These are phyloP conservation scores for Rugosomyces carneus DNA, from an alignment of 1,284 basidiomycete genomes.

Conservation along the genomic window DNA sequence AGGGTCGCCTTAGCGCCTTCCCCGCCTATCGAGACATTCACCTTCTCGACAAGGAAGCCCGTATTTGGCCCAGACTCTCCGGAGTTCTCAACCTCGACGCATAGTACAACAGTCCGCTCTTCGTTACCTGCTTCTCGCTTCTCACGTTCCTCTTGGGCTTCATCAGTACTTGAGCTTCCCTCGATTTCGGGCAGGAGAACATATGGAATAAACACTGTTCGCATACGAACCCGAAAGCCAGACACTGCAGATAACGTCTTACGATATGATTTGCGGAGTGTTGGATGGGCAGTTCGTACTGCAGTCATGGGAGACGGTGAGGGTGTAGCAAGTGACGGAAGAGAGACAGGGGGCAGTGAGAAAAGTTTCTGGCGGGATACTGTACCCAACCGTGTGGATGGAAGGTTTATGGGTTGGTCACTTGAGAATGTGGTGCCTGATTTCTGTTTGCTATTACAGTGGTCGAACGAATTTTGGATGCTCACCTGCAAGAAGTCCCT, in stretches of 20 bases:
- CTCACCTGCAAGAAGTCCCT: conserved; percentile 49
- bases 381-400: conserved; percentile 61
- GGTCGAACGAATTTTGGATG: too few relatives aligned
- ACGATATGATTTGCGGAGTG: conserved; percentile 81
- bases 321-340: conserved; percentile 33
- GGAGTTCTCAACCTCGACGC: conserved; percentile 80
- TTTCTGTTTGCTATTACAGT: conserved; percentile 3
- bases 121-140: conserved; percentile 64
- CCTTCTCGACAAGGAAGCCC: conserved; percentile 67
- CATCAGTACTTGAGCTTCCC: conserved; percentile 31
- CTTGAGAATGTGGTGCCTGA: conserved; percentile 44
- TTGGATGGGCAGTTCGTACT: conserved; percentile 43
- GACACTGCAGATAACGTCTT: conserved; percentile 71
- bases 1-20: conserved; percentile 66
- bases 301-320: conserved; percentile 40
- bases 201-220: conserved; percentile 82
- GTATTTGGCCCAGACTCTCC: conserved; percentile 47
- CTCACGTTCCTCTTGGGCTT: conserved; percentile 46
- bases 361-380: conserved; percentile 58
- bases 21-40: conserved; percentile 70
- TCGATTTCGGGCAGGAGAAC: conserved; percentile 48
- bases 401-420: conserved; percentile 36
- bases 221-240: conserved; percentile 83
- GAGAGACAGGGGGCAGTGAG: conserved; percentile 45
- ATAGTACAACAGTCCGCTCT: conserved; percentile 79